Conservation (phyloP, 2,329 filamentous ascomycete genomes). For the Cercospora sp. region DNA sequence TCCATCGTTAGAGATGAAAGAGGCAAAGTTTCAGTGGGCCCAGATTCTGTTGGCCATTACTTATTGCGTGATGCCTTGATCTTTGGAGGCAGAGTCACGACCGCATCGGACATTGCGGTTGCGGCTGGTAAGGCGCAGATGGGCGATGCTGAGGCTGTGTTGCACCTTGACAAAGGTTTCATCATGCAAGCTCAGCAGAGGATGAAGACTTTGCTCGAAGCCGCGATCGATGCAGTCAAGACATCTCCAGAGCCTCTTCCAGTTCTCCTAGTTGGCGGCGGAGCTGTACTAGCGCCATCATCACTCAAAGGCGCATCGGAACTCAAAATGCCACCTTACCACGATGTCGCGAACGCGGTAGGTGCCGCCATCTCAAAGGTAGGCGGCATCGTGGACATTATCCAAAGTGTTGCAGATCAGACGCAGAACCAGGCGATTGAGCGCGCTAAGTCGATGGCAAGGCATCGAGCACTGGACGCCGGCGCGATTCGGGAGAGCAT, state of each 20-base stretch:
- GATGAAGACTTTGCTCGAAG: conserved; percentile 53
- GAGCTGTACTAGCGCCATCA: conserved; percentile 55
- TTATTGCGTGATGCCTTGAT: conserved; percentile 52
- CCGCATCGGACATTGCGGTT: conserved; percentile 56
- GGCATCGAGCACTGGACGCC: conserved; percentile 40
- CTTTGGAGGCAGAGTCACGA: conserved; percentile 57
- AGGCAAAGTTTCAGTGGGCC: conserved; percentile 52
- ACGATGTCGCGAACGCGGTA: conserved; percentile 61
- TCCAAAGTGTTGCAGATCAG: conserved; percentile 49
- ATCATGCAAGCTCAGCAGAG: conserved; percentile 36
- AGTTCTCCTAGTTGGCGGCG: conserved; percentile 60
- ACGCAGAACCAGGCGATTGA: conserved; percentile 44
- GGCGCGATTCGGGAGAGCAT: conserved; percentile 44
- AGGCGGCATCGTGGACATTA: conserved; percentile 55
- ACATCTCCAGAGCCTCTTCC: conserved; percentile 55
- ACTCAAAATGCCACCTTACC: conserved; percentile 54
- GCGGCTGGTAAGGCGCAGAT: conserved; percentile 34
- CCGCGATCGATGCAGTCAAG: conserved; percentile 58
- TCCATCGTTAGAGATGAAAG: conserved; percentile 44
- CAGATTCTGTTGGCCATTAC: conserved; percentile 57
- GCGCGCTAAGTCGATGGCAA: conserved; percentile 41
- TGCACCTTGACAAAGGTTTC: conserved; percentile 18
- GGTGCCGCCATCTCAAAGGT: conserved; percentile 61
- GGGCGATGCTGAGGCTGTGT: conserved; percentile 30
- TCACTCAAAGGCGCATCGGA: conserved; percentile 53